Percentiles rank a stretch among this genome's conserved stretches.
Conservation (phyloP, 768 basidiomycete species). For the Filobasidium wieringae region DNA sequence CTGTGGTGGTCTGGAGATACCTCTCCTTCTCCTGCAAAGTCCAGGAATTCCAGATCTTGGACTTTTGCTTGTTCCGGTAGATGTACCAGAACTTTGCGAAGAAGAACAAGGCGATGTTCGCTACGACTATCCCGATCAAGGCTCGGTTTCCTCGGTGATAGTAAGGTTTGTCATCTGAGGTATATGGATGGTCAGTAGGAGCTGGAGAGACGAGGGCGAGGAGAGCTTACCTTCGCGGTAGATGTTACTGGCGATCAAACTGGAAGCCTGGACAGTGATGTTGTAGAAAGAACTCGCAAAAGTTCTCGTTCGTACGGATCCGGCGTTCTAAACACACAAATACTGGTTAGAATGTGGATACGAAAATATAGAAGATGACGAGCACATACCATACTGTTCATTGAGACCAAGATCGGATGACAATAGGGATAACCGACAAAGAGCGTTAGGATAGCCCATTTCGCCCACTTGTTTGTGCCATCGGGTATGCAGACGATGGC, state of each 20-base stretch:
- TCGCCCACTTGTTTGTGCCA: slow-evolving; percentile 17
- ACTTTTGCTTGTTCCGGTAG: slow-evolving; percentile 44
- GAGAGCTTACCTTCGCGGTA: slow-evolving; percentile 39
- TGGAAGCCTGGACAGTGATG: slow-evolving; percentile 51
- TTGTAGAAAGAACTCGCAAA: slow-evolving; percentile 49
- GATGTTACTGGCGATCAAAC: slow-evolving; percentile 42
- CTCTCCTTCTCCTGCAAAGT: slow-evolving; percentile 47
- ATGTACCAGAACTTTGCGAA: slow-evolving; percentile 50
- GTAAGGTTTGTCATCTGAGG: slow-evolving; percentile 4
- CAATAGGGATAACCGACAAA: slow-evolving; percentile 48
- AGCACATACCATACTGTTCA: slow-evolving; percentile 13
- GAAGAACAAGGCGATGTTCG: slow-evolving; percentile 50
- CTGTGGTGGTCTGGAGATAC: slow-evolving; percentile 52
- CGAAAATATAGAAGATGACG: not conserved
- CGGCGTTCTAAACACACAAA: slow-evolving; percentile 53
- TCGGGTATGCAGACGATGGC: slow-evolving; percentile 46
- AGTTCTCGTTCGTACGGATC: slow-evolving; percentile 50
- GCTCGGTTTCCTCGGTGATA: slow-evolving; percentile 49
- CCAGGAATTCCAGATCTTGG: slow-evolving; percentile 48
- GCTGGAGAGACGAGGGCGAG: not conserved
- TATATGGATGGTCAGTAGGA: not conserved
- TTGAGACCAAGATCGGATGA: slow-evolving; percentile 24
- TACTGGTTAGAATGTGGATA: slow-evolving; percentile 34
- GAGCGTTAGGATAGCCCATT: slow-evolving; percentile 18
- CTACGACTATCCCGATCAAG: slow-evolving; percentile 47